Conservation (phyloP, 2,329 filamentous ascomycete species). For the Trichoderma endophyticum region DNA sequence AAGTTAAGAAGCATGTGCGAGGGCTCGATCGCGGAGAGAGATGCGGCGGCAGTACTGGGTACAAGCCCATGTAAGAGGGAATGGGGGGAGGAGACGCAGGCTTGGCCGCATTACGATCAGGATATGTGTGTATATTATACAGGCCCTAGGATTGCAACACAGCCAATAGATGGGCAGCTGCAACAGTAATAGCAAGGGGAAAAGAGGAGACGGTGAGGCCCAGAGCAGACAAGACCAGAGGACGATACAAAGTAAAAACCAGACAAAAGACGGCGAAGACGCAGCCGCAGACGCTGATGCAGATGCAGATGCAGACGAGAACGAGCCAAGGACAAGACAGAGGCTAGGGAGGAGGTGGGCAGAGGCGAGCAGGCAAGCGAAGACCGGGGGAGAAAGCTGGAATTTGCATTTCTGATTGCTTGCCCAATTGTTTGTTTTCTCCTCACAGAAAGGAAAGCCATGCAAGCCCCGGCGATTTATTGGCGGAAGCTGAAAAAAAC, state of each 20-base stretch:
- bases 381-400: neutral
- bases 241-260: neutral
- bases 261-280: neutral
- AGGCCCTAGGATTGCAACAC: neutral
- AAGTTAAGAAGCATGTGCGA: neutral
- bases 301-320: neutral
- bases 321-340: neutral
- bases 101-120: neutral
- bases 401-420: neutral
- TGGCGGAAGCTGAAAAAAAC: conserved; percentile 4
- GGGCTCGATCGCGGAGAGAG: neutral
- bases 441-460: neutral
- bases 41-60: neutral
- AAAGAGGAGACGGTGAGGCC: neutral
- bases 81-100: neutral
- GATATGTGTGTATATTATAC: neutral
- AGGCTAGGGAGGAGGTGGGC: neutral
- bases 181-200: neutral
- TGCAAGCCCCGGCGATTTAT: neutral
- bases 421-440: neutral
- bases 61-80: neutral
- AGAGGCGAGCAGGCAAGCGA: neutral
- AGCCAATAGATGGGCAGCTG: neutral
- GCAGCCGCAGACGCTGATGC: neutral
- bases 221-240: neutral